Percentiles rank a stretch among this genome's conserved stretches.
These are phyloP conservation scores for Pyrenophora graminea DNA, from an alignment of 2,329 filamentous ascomycete genomes.

Conservation along the genomic window DNA sequence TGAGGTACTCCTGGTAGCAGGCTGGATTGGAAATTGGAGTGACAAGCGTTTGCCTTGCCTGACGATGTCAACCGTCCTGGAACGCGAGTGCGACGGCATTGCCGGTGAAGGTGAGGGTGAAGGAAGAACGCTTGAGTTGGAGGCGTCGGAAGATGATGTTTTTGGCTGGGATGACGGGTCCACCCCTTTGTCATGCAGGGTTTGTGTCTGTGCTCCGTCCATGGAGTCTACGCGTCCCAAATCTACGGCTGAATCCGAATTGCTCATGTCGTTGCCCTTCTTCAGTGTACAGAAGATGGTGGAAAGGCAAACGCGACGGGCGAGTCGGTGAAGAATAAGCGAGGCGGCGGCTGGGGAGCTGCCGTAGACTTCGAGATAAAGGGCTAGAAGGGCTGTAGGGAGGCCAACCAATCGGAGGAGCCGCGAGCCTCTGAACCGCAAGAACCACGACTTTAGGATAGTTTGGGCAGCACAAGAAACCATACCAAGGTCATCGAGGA, in stretches of 20 bases:
- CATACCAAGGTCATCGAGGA: slow-evolving; percentile 36
- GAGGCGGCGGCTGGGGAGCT: slow-evolving; percentile 35
- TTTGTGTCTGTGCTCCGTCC: slow-evolving; percentile 37
- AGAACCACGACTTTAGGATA: slow-evolving; percentile 38
- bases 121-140: slow-evolving; percentile 18
- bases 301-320: slow-evolving; percentile 35
- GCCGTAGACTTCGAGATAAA: slow-evolving; percentile 39
- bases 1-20: slow-evolving; percentile 40
- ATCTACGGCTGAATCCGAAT: slow-evolving; percentile 18
- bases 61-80: slow-evolving; percentile 40
- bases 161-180: slow-evolving; percentile 19
- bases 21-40: slow-evolving; percentile 55
- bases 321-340: slow-evolving; percentile 43
- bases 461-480: slow-evolving; percentile 34
- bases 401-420: slow-evolving; percentile 34
- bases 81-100: slow-evolving; percentile 38
- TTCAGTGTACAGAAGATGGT: slow-evolving; percentile 28
- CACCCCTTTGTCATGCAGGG: slow-evolving; percentile 34
- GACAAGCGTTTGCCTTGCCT: slow-evolving; percentile 53
- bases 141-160: slow-evolving; percentile 16
- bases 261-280: slow-evolving; percentile 27
- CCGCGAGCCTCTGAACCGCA: slow-evolving; percentile 30
- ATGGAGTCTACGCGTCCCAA: slow-evolving; percentile 30
- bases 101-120: slow-evolving; percentile 18
- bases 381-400: slow-evolving; percentile 34